These are phyloP conservation scores for Thalassiosira delicatula DNA, from an alignment of 352 stramenopile species.

Conservation along the genomic window DNA sequence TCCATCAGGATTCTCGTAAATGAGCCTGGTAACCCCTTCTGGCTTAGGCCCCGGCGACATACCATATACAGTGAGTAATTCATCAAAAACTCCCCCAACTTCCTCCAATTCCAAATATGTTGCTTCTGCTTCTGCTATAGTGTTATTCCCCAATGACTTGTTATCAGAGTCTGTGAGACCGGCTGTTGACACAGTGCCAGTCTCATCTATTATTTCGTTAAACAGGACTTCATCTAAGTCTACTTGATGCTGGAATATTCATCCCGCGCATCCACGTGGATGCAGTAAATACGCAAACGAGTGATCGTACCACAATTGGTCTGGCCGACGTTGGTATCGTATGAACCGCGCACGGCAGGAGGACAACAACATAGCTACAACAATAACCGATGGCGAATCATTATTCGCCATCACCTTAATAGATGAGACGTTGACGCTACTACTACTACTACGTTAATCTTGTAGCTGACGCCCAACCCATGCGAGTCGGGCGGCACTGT, in stretches of 20 bases:
- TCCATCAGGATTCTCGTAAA: constrained; percentile 40
- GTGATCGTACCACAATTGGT: too few relatives aligned
- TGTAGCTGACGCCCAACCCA: too few relatives aligned
- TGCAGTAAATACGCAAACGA: too few relatives aligned
- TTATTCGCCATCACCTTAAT: too few relatives aligned
- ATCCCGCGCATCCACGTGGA: too few relatives aligned
- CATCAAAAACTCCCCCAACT: not conserved
- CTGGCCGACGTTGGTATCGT: too few relatives aligned
- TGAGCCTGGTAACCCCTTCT: not conserved
- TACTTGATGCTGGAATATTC: not conserved
- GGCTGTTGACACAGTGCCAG: constrained; percentile 3
- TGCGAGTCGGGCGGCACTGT: too few relatives aligned
- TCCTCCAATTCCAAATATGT: not conserved
- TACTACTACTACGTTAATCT: too few relatives aligned
- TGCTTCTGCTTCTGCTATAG: not conserved
- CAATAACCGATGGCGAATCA: too few relatives aligned
- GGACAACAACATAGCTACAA: too few relatives aligned
- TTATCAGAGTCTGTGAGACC: constrained; percentile 17
- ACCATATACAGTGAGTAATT: constrained; percentile 28
- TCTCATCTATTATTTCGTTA: constrained; percentile 24
- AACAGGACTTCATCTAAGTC: not conserved
- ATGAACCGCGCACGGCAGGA: too few relatives aligned
- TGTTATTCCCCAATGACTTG: not conserved
- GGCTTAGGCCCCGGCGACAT: constrained; percentile 1
- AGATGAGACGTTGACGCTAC: too few relatives aligned